Evolutionary conservation across 2,329 filamentous ascomycete species (phyloP).

Genomic region (Phaeosphaeriaceae sp.): DNA sequence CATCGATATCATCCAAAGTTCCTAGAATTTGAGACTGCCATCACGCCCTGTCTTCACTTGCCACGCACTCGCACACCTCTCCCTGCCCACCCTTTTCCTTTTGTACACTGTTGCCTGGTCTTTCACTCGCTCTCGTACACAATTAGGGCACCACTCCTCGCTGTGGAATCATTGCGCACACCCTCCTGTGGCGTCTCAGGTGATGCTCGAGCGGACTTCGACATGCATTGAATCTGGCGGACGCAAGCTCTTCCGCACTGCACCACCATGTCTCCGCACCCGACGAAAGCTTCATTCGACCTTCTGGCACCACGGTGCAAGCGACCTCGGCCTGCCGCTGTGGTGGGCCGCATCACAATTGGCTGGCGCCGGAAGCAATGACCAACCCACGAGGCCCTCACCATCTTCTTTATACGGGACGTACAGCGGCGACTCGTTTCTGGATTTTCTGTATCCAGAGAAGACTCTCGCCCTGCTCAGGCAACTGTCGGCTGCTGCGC

Average conservation of each 20-base stretch:
- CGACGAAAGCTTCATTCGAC: constrained; percentile 61
- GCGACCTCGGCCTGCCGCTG: constrained; percentile 51
- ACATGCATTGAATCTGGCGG: constrained; percentile 66
- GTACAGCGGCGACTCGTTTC: constrained; percentile 24
- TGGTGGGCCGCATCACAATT: constrained; percentile 31
- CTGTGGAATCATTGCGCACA: neutral
- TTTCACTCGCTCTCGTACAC: constrained; percentile 3
- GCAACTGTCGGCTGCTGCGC: constrained; percentile 27
- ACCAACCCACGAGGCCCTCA: neutral
- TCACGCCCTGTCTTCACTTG: constrained; percentile 14
- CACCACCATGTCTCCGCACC: constrained; percentile 48
- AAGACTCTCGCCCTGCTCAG: constrained; percentile 51
- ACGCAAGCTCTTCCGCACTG: constrained; percentile 57
- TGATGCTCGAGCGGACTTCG: constrained; percentile 66
- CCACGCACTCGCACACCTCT: constrained; percentile 14
- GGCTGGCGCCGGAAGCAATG: neutral
- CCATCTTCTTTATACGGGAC: neutral
- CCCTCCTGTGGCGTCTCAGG: constrained; percentile 24
- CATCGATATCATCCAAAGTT: constrained; percentile 24
- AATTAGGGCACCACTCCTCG: neutral
- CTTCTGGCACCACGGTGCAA: constrained; percentile 64
- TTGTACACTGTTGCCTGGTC: constrained; percentile 12
- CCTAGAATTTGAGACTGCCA: constrained; percentile 20
- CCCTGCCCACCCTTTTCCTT: neutral
- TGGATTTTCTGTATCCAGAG: constrained; percentile 58